These are phyloP conservation scores for Ophiostoma piceae DNA, from an alignment of 2,329 filamentous ascomycete genomes.

Conservation along the genomic window DNA sequence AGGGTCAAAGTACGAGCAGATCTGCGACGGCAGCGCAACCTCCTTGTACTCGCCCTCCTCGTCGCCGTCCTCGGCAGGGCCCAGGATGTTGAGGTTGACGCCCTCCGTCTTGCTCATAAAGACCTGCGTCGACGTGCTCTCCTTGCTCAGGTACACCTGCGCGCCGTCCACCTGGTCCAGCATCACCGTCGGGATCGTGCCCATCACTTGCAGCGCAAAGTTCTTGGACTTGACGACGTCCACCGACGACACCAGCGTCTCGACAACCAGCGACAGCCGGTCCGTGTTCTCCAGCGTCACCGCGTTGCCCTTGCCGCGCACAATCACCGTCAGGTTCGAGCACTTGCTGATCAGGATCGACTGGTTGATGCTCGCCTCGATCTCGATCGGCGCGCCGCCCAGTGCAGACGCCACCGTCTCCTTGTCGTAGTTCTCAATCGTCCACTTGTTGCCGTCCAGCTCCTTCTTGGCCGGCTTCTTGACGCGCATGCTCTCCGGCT, in stretches of 20 bases:
- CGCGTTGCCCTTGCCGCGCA: conserved; percentile 94
- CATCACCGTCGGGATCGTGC: conserved; percentile 77
- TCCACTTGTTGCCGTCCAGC: conserved; percentile 88
- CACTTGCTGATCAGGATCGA: conserved; percentile 89
- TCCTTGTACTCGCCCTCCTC: conserved; percentile 81
- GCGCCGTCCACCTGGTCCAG: conserved; percentile 92
- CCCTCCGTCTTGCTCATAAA: conserved; percentile 84
- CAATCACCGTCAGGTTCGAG: conserved; percentile 81
- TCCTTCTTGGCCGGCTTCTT: conserved; percentile 78
- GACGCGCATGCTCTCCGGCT: conserved; percentile 76
- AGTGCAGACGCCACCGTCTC: conserved; percentile 41
- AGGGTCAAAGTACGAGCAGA: conserved; percentile 68
- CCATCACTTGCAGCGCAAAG: conserved; percentile 89
- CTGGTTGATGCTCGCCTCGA: conserved; percentile 76
- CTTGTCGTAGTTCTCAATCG: conserved; percentile 89
- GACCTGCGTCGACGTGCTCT: conserved; percentile 71
- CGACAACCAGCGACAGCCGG: conserved; percentile 78
- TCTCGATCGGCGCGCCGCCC: conserved; percentile 56
- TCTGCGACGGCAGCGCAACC: conserved; percentile 81
- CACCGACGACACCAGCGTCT: conserved; percentile 82
- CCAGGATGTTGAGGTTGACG: conserved; percentile 80
- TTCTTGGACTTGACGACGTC: conserved; percentile 94
- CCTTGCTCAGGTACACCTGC: conserved; percentile 76
- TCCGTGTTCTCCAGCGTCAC: conserved; percentile 89
- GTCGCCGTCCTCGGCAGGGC: conserved; percentile 55